Evolutionary conservation across 169 alveolate genomes (phyloP).

Genomic region (Plasmodium gonderi): DNA sequence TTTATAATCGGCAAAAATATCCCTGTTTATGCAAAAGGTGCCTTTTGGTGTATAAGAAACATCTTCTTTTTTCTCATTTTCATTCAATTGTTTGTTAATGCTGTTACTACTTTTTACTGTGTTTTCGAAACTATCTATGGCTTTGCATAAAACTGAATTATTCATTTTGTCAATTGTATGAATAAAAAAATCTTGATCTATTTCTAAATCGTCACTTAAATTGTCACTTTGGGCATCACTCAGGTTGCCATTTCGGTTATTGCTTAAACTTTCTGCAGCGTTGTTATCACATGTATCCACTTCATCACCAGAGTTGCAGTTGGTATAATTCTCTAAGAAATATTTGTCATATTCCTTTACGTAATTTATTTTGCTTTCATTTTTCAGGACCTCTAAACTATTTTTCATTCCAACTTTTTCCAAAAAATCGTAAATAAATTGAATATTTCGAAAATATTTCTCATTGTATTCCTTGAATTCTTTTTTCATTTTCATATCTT

Average conservation of each 20-base stretch:
- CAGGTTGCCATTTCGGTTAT: neutral
- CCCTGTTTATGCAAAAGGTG: neutral
- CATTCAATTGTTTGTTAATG: neutral
- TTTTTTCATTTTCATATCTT: slow-evolving; percentile 45
- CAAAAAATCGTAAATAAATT: slow-evolving; percentile 67
- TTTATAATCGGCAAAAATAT: neutral
- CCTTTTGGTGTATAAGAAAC: neutral
- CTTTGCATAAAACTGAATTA: slow-evolving; percentile 49
- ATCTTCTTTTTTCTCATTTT: neutral
- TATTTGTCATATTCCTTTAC: slow-evolving; percentile 39
- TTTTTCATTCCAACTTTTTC: slow-evolving; percentile 62
- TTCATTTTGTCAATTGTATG: slow-evolving; percentile 50
- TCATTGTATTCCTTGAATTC: slow-evolving; percentile 57
- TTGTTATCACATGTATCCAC: neutral
- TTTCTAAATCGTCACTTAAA: slow-evolving; percentile 31
- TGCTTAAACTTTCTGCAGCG: neutral
- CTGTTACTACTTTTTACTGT: neutral
- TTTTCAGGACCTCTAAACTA: slow-evolving; percentile 38
- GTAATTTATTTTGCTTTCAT: slow-evolving; percentile 69
- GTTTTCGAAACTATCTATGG: slow-evolving; percentile 51
- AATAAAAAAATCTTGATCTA: slow-evolving; percentile 1
- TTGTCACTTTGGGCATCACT: neutral
- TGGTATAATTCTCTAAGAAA: slow-evolving; percentile 11
- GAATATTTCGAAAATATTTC: slow-evolving; percentile 50
- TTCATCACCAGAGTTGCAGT: neutral